phyloP scores from a whole-genome alignment of 2,329 filamentous ascomycete genomes.

The Chlorencoelia australis region DNA sequence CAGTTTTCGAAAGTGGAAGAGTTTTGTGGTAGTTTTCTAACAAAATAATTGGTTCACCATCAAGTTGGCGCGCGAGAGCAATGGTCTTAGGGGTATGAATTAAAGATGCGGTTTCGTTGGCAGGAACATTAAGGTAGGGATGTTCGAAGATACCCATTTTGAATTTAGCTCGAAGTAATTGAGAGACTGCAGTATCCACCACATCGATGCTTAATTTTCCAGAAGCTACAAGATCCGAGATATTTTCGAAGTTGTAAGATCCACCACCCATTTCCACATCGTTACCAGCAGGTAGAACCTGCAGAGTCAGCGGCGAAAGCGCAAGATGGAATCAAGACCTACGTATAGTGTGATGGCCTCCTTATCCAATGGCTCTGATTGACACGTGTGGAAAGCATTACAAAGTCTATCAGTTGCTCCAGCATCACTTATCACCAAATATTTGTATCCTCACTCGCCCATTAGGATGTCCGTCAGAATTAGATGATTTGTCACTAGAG shows the following conservation, averaged over 20 bases:
- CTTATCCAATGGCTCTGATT: conserved; percentile 48
- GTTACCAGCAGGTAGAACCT: conserved; percentile 56
- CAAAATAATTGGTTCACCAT: conserved; percentile 68
- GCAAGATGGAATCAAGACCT: conserved; percentile 9
- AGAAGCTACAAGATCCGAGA: conserved; percentile 51
- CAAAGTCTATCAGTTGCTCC: conserved; percentile 62
- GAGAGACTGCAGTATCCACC: conserved; percentile 56
- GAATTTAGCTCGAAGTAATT: conserved; percentile 59
- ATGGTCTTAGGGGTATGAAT: conserved; percentile 62
- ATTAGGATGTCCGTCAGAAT: conserved; percentile 59
- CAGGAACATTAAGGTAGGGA: conserved; percentile 49
- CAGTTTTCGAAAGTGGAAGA: conserved; percentile 55
- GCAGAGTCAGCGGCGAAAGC: background rate
- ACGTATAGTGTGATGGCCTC: conserved; percentile 52
- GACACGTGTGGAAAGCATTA: conserved; percentile 53
- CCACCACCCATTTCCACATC: conserved; percentile 72
- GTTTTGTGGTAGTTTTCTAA: conserved; percentile 64
- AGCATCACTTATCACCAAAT: conserved; percentile 55
- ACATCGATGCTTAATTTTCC: conserved; percentile 48
- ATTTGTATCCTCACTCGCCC: conserved; percentile 64
- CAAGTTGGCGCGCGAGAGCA: conserved; percentile 60
- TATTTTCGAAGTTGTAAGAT: conserved; percentile 58
- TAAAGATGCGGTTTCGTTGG: conserved; percentile 43
- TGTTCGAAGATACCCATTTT: conserved; percentile 61
- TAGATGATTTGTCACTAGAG: conserved; percentile 54